Base-by-base conservation (phyloP, 2,329 filamentous ascomycete genomes). In the Cephalotrichum gorgonifer region DNA sequence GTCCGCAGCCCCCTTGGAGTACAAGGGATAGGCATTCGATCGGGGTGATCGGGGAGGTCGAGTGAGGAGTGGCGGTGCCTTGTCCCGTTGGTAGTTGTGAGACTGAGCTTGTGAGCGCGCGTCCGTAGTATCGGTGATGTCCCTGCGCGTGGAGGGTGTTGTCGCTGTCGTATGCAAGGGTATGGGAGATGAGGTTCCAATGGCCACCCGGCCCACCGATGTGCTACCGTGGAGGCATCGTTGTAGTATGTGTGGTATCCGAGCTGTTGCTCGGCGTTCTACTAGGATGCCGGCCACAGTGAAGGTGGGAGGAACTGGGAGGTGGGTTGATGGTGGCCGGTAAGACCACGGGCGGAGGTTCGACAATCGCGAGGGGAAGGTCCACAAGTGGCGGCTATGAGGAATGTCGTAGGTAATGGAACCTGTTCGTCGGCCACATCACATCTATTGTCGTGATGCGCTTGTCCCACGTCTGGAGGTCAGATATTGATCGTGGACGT, bases 1-100 rank as follows among this genome's bases (percentile, higher is more conserved):
- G 25, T 83, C 70, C 70, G 82, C 85, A 55, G 76, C 83, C 59
- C 90, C 1, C 62, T 56, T 55, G 76, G 75, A 31, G 55, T 66
- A 52, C 70, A 71, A 59, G 69, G 35, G 27, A 35, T 27, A n/a
- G 44, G 23, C 15, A 14, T 33, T 46, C 12, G 17, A 23, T 35
- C n/a, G 20, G 20, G 44, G 25, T 11, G 44, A 22, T 35, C 44
- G 44, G 11, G 27, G 8, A 22, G 27, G 44, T 22, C 25, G 44
- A 35, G 44, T 20, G 17, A 31, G 30, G 22, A 12, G 44, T 11
- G 25, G 74, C 51, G 61, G 62, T 55, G 63, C 62, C 58, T 71
- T 68, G 55, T 39, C 35, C 22, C 17, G 56, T 57, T 38, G 70
- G 65, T 54, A 70, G 66, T 22, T 51, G 45, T 14, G 59, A 59